Base-by-base conservation (phyloP, 495 filamentous ascomycete genomes). In the Penicillium roqueforti region DNA sequence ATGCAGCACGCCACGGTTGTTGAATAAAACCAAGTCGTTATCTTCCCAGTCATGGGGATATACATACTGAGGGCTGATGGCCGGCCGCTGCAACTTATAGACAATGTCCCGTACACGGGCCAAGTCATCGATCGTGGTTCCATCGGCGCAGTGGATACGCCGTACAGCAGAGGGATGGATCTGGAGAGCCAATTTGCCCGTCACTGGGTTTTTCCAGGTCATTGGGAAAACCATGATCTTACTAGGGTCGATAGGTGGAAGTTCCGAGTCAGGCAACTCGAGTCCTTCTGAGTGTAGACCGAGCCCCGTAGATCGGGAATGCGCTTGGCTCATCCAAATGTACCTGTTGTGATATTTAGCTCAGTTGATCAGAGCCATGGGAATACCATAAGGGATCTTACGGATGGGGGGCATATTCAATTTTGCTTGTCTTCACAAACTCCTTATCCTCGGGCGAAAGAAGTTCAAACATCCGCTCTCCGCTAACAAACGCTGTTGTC, bases 21-120 rank as follows among this genome's bases (percentile, higher is more conserved):
- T 83, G 65, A 89, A 89, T 29, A 89, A 66, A 4, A 88, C 87
- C 47, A 88, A 67, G 58, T 88, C 86, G 7, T 86, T 85, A 58
- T 87, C 83, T 56, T 82, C 76, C 86, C 87, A 89, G 57, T 89
- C 86, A 66, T 89, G 84, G 10, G 84, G 67, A 67, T 88, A 89
- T 29, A 88, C 87, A 56, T 76, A 77, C 51, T 76, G 65, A 1
- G 87, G 85, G 18, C 76, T 80, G 53, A 89, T 89, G 0, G 77
- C 86, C 0, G 87, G 86, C n/a, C 87, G 74, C 67, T 89, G 86
- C 37, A 89, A 58, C 13, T 78, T 72, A 54, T 88, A 82, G 28
- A 87, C 79, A 40, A 82, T 83, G 25, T 84, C 80, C 3, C 87
- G 74, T n/a, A 87, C 87, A 41, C 77, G 69, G 47, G 68, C 67